phyloP scores from a whole-genome alignment of 2,329 filamentous ascomycete species.

The Blastomyces percursus region DNA sequence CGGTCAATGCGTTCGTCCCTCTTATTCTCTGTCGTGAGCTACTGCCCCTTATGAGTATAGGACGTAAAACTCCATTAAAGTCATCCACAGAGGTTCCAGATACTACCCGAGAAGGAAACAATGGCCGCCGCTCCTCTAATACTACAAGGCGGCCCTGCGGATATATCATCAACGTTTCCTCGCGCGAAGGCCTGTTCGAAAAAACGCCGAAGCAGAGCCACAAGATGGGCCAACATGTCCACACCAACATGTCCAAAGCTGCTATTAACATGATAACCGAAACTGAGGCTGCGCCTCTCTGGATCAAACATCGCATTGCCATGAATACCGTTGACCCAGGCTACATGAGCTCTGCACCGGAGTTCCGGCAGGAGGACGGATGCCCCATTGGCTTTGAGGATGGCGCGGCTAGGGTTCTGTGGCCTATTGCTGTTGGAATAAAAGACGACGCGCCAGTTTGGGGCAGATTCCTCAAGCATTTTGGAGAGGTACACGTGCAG shows the following conservation, averaged over 20 bases:
- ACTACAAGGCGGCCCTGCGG: constrained; percentile 2
- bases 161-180: constrained; percentile 29
- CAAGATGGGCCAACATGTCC: constrained; percentile 28
- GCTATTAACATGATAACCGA: constrained; percentile 35
- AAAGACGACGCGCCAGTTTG: constrained; percentile 11
- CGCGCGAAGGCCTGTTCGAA: constrained; percentile 30
- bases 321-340: constrained; percentile 33
- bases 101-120: background rate
- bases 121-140: background rate
- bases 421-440: constrained; percentile 24
- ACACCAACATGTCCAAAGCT: constrained; percentile 35
- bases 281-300: constrained; percentile 25
- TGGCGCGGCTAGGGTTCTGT: constrained; percentile 28
- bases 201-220: constrained; percentile 7
- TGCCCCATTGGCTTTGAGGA: constrained; percentile 31
- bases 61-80: background rate
- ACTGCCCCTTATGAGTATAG: constrained; percentile 21
- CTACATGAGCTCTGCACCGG: constrained; percentile 30
- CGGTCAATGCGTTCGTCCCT: constrained; percentile 30
- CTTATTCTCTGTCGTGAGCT: constrained; percentile 31
- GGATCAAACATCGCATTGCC: constrained; percentile 22
- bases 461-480: constrained; percentile 20
- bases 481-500: constrained; percentile 11
- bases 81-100: background rate
- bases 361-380: constrained; percentile 20